Conservation (phyloP, 129 eudicot species). For the Artemisia annua region DNA sequence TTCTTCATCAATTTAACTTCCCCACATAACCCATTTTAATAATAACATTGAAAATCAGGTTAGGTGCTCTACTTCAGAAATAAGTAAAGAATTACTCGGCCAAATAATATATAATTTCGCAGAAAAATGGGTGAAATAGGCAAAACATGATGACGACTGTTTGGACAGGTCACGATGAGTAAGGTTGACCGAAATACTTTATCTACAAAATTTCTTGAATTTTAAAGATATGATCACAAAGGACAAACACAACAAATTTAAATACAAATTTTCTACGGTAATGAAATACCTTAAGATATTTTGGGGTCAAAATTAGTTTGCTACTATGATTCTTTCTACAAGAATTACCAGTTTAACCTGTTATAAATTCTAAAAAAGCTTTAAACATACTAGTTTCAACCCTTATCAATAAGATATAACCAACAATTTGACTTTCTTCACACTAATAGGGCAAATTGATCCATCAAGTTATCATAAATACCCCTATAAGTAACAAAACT, state of each 20-base stretch:
- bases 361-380: no score
- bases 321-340: no score
- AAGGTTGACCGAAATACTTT: not conserved
- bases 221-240: not conserved
- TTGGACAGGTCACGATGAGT: not conserved
- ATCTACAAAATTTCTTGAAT: not conserved
- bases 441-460: not conserved
- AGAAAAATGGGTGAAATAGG: not conserved
- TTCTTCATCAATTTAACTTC: not conserved
- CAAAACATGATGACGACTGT: not conserved
- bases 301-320: no score
- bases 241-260: no score
- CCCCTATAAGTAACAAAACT: not conserved
- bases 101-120: not conserved
- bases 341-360: no score
- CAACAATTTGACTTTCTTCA: not conserved
- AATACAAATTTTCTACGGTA: no score
- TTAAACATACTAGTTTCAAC: not conserved
- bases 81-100: not conserved
- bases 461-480: not conserved
- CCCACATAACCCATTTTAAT: slow-evolving; percentile 2
- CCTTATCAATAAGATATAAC: not conserved
- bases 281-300: no score
- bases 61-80: not conserved
- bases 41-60: not conserved